Evolutionary conservation across 2,329 filamentous ascomycete species (phyloP).

Genomic region (Penicillium sp.): DNA sequence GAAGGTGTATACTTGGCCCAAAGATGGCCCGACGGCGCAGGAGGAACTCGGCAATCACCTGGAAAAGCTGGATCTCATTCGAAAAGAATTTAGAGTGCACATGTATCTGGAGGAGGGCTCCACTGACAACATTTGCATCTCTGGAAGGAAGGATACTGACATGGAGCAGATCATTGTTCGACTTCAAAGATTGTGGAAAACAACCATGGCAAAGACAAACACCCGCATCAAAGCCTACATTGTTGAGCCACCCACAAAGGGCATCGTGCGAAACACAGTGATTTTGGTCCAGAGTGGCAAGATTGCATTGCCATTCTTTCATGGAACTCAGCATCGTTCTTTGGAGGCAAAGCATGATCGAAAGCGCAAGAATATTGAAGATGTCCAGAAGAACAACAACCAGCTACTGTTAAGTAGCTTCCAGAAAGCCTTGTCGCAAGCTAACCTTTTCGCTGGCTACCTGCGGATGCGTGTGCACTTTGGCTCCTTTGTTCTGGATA

Average conservation of each 20-base stretch:
- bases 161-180: constrained; percentile 39
- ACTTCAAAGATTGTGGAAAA: constrained; percentile 31
- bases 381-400: not conserved
- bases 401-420: not conserved
- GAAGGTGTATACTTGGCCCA: constrained; percentile 40
- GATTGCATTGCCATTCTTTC: constrained; percentile 23
- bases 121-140: constrained; percentile 30
- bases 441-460: not conserved
- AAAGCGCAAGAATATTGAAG: not conserved
- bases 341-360: not conserved
- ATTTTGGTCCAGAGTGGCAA: constrained; percentile 21
- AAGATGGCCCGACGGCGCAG: constrained; percentile 41
- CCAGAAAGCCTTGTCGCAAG: not conserved
- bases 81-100: constrained; percentile 41
- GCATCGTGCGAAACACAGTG: constrained; percentile 24
- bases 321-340: constrained; percentile 8
- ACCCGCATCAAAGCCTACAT: constrained; percentile 36
- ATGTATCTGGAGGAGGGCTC: constrained; percentile 38
- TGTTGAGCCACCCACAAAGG: constrained; percentile 28
- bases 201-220: constrained; percentile 28
- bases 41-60: constrained; percentile 43
- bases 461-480: constrained; percentile 43
- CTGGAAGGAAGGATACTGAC: constrained; percentile 32
- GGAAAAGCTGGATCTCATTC: constrained; percentile 48
- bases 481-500: constrained; percentile 41